phyloP scores from a whole-genome alignment of 2,329 filamentous ascomycete genomes.

The Cordyceps tenuipes region DNA sequence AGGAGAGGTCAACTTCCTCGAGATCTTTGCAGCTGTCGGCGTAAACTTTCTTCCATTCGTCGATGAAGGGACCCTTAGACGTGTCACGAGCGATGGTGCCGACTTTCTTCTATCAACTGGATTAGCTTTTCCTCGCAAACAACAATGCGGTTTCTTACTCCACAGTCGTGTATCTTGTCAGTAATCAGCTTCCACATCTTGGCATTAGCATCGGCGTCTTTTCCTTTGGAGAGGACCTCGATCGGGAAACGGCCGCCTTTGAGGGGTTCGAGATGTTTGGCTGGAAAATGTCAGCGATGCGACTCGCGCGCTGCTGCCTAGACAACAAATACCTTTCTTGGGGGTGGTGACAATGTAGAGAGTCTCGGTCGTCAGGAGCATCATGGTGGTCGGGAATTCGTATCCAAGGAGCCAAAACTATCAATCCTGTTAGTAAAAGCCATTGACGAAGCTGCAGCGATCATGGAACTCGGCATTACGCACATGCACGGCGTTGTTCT shows the following conservation, averaged over 20 bases:
- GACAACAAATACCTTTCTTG: conserved; percentile 70
- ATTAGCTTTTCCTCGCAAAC: conserved; percentile 11
- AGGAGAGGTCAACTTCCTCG: conserved; percentile 79
- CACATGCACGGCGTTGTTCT: conserved; percentile 84
- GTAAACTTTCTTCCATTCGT: conserved; percentile 89
- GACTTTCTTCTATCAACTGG: conserved; percentile 64
- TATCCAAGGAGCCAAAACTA: conserved; percentile 98
- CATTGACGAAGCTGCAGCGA: not conserved
- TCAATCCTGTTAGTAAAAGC: conserved; percentile 9
- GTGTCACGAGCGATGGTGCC: conserved; percentile 79
- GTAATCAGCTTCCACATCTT: conserved; percentile 80
- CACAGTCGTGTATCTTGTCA: conserved; percentile 78
- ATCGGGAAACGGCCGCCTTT: conserved; percentile 89
- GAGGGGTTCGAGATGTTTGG: conserved; percentile 84
- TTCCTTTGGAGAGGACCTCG: conserved; percentile 84
- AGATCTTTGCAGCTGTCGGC: conserved; percentile 72
- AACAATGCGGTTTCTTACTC: conserved; percentile 49
- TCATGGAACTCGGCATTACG: conserved; percentile 4
- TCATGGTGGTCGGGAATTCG: conserved; percentile 92
- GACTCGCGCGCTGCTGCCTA: not conserved
- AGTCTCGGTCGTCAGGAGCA: conserved; percentile 81
- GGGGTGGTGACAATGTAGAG: conserved; percentile 91
- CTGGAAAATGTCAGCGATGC: conserved; percentile 40
- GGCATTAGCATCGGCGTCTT: conserved; percentile 84
- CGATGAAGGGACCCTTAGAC: conserved; percentile 79